phyloP scores from a whole-genome alignment of 495 filamentous ascomycete genomes.

The Aspergillus indologenus region DNA sequence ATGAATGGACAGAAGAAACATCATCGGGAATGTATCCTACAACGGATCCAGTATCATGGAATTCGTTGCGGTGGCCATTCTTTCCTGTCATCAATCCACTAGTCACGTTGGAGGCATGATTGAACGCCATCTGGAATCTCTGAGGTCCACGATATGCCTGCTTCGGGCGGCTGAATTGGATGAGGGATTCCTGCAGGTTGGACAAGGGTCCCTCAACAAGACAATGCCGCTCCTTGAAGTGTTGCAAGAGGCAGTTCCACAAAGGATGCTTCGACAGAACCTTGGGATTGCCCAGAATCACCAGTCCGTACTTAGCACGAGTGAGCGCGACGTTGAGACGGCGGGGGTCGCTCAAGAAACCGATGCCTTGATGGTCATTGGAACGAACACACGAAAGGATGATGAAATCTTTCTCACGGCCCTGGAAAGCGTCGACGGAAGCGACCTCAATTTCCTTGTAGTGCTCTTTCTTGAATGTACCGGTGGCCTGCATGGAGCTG shows the following conservation, averaged over 20 bases:
- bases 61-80: conserved; percentile 62
- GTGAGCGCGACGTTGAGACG: conserved; percentile 99
- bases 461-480: conserved; percentile 94
- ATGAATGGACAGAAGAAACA: conserved; percentile 92
- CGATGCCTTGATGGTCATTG: conserved; percentile 98
- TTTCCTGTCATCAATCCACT: conserved; percentile 48
- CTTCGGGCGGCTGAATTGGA: conserved; percentile 94
- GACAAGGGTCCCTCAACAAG: conserved; percentile 95
- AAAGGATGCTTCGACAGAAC: conserved; percentile 96
- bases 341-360: conserved; percentile 96
- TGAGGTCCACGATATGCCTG: conserved; percentile 88
- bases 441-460: conserved; percentile 99
- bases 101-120: conserved; percentile 57
- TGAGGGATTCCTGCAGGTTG: conserved; percentile 88
- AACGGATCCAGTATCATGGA: conserved; percentile 80
- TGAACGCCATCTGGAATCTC: conserved; percentile 81
- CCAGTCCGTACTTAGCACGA: conserved; percentile 91
- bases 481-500: conserved; percentile 96
- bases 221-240: conserved; percentile 97
- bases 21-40: conserved; percentile 95
- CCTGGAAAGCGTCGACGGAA: conserved; percentile 98
- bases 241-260: conserved; percentile 93
- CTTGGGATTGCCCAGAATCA: conserved; percentile 97
- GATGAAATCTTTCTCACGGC: conserved; percentile 98
- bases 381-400: conserved; percentile 97